Evolutionary conservation across 306 rosid genomes (phyloP), one percentile per base, ranked within the genome.

Genomic region (apple (Malus domestica)): DNA sequence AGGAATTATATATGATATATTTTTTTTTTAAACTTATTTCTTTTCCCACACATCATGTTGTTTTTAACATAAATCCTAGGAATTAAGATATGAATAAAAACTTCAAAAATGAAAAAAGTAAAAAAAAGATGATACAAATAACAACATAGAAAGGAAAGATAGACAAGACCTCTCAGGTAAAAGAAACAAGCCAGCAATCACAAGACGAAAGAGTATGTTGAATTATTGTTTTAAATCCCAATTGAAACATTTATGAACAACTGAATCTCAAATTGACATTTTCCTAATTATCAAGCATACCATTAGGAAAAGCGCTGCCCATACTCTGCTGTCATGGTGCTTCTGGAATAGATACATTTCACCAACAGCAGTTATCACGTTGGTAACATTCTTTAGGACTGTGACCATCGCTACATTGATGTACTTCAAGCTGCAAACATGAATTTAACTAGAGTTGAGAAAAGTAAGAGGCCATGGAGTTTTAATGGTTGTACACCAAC

Each of bases 381-480:
- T 96, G 64, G 99, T 90, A 82, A 92, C 97, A 79, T 96, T 96
- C 89, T 96, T 96, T 87, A 96, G 85, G 83, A 96, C 91, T 13
- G 98, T 96, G 87, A 96, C 97, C 99, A 96, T 96, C 29, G 98
- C 99, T 54, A 96, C 97, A 82, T 96, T 96, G 80, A 92, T 96
- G 88, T 96, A 92, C 89, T 85, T 96, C 89, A 96, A 89, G 85
- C 99, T 96, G 98, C 96, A 88, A 70, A 80, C 33, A 63, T 72
- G 78, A 79, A 69, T 71, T 80, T 44, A 82, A 72, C 70, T 25
- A 80, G 16, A 10, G 9, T 2, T 18, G 58, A 73, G 66, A 49
- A 9, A 72, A 29, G 72, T 27, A 45, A 73, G 33, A 70, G 42
- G 55, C 27, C 61, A 49, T 65, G 52, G 23, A 14, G 13, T 15